Evolutionary conservation across 2,329 filamentous ascomycete species (phyloP).

Genomic region (Aspergillus sp.): DNA sequence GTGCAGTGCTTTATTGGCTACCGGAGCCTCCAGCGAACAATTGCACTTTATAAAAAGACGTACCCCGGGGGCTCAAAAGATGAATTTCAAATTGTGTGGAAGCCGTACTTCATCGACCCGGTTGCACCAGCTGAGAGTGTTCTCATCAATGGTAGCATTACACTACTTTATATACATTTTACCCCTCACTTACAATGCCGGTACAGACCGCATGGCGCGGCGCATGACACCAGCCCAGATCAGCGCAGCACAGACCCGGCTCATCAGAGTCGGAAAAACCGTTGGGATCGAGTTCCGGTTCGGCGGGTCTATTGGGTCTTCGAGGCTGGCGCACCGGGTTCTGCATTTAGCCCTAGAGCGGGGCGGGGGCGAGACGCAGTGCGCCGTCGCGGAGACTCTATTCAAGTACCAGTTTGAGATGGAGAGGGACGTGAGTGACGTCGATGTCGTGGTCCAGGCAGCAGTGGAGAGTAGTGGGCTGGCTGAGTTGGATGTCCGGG

Average conservation of each 20-base stretch:
- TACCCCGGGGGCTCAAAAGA: slow-evolving; percentile 40
- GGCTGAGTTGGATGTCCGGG: slow-evolving; percentile 4
- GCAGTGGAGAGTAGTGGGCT: slow-evolving; percentile 12
- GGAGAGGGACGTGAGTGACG: slow-evolving; percentile 19
- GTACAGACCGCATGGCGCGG: slow-evolving; percentile 21
- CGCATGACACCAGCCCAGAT: slow-evolving; percentile 17
- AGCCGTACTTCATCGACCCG: slow-evolving; percentile 40
- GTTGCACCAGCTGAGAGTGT: slow-evolving; percentile 15
- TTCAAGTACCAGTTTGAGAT: slow-evolving; percentile 22
- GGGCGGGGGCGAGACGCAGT: background rate
- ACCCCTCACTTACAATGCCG: background rate
- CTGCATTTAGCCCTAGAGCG: slow-evolving; percentile 4
- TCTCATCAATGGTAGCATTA: slow-evolving; percentile 11
- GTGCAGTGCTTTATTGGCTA: slow-evolving; percentile 44
- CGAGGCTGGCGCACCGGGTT: slow-evolving; percentile 18
- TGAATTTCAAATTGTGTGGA: slow-evolving; percentile 37
- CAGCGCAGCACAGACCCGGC: slow-evolving; percentile 15
- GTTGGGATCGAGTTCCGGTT: slow-evolving; percentile 20
- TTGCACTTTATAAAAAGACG: slow-evolving; percentile 40
- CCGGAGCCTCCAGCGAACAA: slow-evolving; percentile 38
- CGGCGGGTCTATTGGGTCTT: slow-evolving; percentile 21
- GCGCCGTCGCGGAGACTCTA: slow-evolving; percentile 15
- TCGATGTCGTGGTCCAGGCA: slow-evolving; percentile 10
- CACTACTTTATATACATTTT: too few relatives aligned
- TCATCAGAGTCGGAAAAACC: slow-evolving; percentile 15